Evolutionary conservation across 108 stramenopile species (phyloP).

Genomic region (Parietichytrium sp.): DNA sequence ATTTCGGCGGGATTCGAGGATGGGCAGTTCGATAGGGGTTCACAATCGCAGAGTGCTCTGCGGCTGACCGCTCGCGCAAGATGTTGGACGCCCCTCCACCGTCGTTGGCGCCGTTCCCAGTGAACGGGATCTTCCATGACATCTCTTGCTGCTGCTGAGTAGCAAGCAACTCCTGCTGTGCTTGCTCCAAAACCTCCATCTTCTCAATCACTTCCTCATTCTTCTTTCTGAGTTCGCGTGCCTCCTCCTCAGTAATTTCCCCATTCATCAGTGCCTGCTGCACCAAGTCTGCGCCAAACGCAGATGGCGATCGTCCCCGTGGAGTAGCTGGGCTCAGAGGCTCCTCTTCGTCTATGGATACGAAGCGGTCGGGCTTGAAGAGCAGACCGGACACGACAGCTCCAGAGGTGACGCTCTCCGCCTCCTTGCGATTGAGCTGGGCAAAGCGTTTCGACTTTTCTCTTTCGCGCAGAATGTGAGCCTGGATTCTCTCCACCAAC

Average conservation of each 20-base stretch:
- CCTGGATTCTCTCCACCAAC: not conserved
- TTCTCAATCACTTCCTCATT: not conserved
- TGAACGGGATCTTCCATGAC: no score
- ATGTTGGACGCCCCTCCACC: no score
- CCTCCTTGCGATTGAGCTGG: not conserved
- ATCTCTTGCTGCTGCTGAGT: no score
- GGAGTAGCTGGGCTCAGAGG: no score
- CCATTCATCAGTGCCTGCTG: slow-evolving; percentile 25
- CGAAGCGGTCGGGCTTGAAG: not conserved
- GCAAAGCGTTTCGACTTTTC: not conserved
- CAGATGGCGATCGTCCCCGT: no score
- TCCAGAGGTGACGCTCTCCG: slow-evolving; percentile 8
- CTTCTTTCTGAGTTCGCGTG: not conserved
- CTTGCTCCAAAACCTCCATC: not conserved
- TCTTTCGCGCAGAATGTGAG: not conserved
- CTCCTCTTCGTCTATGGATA: not conserved
- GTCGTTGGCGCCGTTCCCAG: no score
- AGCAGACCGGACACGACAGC: not conserved
- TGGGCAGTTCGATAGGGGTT: no score
- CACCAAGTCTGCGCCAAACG: not conserved
- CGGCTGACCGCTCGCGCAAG: no score
- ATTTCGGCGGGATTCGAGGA: not conserved
- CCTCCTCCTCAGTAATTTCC: slow-evolving; percentile 14
- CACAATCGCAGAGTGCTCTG: no score
- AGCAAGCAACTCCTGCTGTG: no score